Conservation (phyloP, 306 rosid genomes). For the cucumber (Cucumis sativus) region DNA sequence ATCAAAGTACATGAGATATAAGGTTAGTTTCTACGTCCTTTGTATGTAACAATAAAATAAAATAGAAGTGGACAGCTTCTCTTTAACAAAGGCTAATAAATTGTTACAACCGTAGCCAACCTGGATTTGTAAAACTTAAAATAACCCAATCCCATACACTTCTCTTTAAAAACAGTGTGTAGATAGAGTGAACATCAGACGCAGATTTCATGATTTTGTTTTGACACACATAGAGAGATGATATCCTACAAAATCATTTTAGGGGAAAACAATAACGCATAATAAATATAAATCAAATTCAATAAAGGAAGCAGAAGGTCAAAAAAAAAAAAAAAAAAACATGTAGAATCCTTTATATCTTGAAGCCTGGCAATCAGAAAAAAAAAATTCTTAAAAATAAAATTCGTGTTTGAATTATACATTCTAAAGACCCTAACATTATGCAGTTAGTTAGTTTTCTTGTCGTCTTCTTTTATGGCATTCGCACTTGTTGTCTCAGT, state of each 20-base stretch:
- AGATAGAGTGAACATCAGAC: not conserved
- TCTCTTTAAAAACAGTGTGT: no score
- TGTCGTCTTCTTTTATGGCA: conserved; percentile 46
- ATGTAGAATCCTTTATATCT: not conserved
- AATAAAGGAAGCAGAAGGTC: not conserved
- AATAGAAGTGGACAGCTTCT: no score
- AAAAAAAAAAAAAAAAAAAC: not conserved
- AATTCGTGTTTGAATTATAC: not conserved
- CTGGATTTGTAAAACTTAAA: no score
- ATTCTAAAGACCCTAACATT: not conserved
- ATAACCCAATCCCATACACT: no score
- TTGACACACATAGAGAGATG: not conserved
- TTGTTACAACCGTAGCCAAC: no score
- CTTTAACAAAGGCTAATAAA: no score
- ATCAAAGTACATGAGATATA: no score
- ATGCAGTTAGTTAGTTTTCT: conserved; percentile 67
- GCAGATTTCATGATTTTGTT: not conserved
- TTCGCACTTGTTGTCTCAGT: conserved; percentile 20
- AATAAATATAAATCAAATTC: not conserved
- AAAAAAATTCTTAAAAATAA: not conserved
- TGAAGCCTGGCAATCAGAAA: not conserved
- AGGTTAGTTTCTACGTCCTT: no score
- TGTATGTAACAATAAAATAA: no score
- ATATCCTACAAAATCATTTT: not conserved
- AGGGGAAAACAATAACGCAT: not conserved